phyloP scores from a whole-genome alignment of 805 yeast genomes.

The Yarrowia yakushimensis region DNA sequence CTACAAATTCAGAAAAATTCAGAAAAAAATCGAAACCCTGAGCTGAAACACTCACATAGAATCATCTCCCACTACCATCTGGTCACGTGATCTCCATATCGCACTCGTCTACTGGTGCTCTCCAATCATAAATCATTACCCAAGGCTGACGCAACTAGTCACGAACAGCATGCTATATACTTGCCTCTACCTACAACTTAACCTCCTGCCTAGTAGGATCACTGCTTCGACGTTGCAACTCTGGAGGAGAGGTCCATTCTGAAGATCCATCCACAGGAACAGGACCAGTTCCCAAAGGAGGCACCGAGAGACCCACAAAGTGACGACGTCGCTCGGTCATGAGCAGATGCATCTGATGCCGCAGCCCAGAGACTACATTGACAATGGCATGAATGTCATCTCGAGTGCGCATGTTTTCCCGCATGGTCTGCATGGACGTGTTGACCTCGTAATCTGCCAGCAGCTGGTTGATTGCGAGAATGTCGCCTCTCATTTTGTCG shows the following conservation, averaged over 20 bases:
- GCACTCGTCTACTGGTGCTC: no score
- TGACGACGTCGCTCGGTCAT: slow-evolving; percentile 35
- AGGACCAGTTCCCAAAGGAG: not conserved
- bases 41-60: no score
- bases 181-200: slow-evolving; percentile 19
- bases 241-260: not conserved
- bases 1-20: no score
- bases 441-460: slow-evolving; percentile 37
- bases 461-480: slow-evolving; percentile 35
- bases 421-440: slow-evolving; percentile 36
- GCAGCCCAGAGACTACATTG: slow-evolving; percentile 36
- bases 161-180: slow-evolving; percentile 3
- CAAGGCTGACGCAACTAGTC: no score
- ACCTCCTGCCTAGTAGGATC: slow-evolving; percentile 28
- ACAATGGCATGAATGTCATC: slow-evolving; percentile 38
- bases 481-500: slow-evolving; percentile 39
- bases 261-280: slow-evolving; percentile 10
- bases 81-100: no score
- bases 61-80: no score
- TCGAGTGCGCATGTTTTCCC: slow-evolving; percentile 37
- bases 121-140: no score
- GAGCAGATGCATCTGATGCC: slow-evolving; percentile 39
- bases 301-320: not conserved
- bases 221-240: slow-evolving; percentile 17
- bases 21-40: no score